Conservation (phyloP, 2,329 filamentous ascomycete species). For the Dryadomyces sulphureus region DNA sequence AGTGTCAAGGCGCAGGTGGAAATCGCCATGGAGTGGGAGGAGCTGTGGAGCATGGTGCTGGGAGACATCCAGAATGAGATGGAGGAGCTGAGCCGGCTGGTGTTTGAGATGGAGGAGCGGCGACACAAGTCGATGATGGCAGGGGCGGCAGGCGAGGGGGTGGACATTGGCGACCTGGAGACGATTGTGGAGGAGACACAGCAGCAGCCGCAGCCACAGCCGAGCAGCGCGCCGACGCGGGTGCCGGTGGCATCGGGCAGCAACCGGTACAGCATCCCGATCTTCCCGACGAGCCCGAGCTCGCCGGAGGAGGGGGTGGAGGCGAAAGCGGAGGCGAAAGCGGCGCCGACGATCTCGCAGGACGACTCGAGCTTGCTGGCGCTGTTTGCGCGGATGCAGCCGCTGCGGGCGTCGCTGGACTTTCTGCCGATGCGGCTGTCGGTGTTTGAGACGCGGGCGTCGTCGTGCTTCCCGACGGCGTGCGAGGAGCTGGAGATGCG, state of each 20-base stretch:
- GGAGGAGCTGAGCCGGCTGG: slow-evolving; percentile 43
- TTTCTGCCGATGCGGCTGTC: slow-evolving; percentile 91
- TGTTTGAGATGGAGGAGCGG: slow-evolving; percentile 97
- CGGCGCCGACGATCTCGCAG: slow-evolving; percentile 41
- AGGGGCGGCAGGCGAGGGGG: slow-evolving; percentile 45
- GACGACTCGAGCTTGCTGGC: slow-evolving; percentile 82
- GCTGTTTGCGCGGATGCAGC: slow-evolving; percentile 90
- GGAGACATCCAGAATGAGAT: slow-evolving; percentile 85
- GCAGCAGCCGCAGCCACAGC: slow-evolving; percentile 15
- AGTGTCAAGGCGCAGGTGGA: slow-evolving; percentile 83
- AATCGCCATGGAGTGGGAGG: slow-evolving; percentile 97
- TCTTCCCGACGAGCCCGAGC: slow-evolving; percentile 47
- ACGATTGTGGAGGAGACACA: slow-evolving; percentile 87
- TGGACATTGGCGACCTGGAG: slow-evolving; percentile 77
- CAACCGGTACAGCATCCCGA: slow-evolving; percentile 54
- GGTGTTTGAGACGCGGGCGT: slow-evolving; percentile 68
- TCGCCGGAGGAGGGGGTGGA: slow-evolving; percentile 34
- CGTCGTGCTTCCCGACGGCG: slow-evolving; percentile 70
- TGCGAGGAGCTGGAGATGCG: slow-evolving; percentile 77
- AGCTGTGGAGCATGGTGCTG: slow-evolving; percentile 85
- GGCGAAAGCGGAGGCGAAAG: neutral
- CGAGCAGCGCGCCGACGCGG: slow-evolving; percentile 21
- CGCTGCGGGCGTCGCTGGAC: slow-evolving; percentile 79
- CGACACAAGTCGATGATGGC: slow-evolving; percentile 65
- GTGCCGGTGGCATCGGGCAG: slow-evolving; percentile 29